Evolutionary conservation across 768 basidiomycete genomes (phyloP), one percentile per base, ranked within the genome.

Genomic region (Collybiopsis luxurians): DNA sequence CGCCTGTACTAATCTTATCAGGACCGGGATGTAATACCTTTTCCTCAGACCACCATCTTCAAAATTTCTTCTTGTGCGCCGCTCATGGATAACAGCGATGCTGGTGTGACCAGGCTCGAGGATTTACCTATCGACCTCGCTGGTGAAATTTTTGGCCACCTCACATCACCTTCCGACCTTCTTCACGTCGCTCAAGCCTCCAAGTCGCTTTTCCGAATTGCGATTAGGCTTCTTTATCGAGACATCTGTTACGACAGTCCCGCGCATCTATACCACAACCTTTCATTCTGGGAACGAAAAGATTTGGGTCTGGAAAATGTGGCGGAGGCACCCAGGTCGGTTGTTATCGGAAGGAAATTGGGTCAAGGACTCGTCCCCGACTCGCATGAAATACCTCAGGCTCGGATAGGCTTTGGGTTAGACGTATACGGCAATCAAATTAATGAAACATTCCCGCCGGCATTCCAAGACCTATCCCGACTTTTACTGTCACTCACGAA

Each of bases 111-210:
- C 7, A 39, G 24, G 15, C n/a, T 51, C 34, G 36, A 51, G 24
- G 50, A 51, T 39, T 24, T 54, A 10, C 53, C 53, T 13, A 21
- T n/a, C 26, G 53, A 54, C 27, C 15, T 54, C 19, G 39, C 40
- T 30, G 43, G 39, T 34, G 53, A 54, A 54, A 42, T 54, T 19
- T 54, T 54, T 38, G 17, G 31, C 17, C 53, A 54, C 21, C 53
- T 54, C 17, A 17, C 23, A n/a, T 54, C 26, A 38, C 15, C 53
- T 9, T 31, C 53, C 26, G 53, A 54, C 43, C 53, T 54, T 19
- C 31, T 43, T 24, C 53, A 54, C n/a, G 21, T 54, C 27, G 28
- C 43, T 9, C 53, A 43, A 24, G 50, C 36, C 11, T 51, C 50
- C 34, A 51, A 51, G 17, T 38, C 50, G 23, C 12, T 51, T 24